These are phyloP conservation scores for Penicillium coprophilum DNA, from an alignment of 495 filamentous ascomycete species.

Conservation along the genomic window DNA sequence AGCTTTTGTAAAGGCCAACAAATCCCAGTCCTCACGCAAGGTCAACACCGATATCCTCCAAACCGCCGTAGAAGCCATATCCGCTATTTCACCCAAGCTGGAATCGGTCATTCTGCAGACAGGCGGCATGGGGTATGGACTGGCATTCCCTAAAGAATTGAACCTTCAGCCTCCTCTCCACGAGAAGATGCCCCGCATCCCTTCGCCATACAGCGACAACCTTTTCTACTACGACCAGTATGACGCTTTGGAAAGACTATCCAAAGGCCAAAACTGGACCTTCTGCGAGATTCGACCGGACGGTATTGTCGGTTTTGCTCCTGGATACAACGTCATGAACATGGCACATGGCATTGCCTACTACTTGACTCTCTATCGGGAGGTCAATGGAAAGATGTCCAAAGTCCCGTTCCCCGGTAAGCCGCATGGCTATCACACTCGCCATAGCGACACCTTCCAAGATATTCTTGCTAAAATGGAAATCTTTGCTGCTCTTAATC, in stretches of 20 bases:
- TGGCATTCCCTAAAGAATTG: conserved; percentile 36
- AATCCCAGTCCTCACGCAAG: too few species aligned
- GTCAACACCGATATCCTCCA: too few species aligned
- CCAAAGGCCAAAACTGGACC: conserved; percentile 35
- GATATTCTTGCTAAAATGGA: conserved; percentile 37
- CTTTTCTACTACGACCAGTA: conserved; percentile 49
- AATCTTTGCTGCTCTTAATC: conserved; percentile 35
- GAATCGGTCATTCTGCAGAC: conserved; percentile 38
- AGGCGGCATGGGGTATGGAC: conserved; percentile 44
- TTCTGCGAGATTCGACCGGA: conserved; percentile 46
- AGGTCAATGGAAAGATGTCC: conserved; percentile 22
- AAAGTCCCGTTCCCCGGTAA: conserved; percentile 37
- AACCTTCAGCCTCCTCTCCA: conserved; percentile 31
- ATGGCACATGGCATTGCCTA: conserved; percentile 39
- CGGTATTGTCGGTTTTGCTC: conserved; percentile 44
- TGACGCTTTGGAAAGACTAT: conserved; percentile 34
- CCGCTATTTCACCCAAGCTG: conserved; percentile 27
- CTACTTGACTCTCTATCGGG: conserved; percentile 34
- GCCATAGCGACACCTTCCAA: conserved; percentile 37
- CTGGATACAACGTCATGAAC: conserved; percentile 42
- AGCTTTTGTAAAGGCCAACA: too few species aligned
- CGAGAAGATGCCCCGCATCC: conserved; percentile 41
- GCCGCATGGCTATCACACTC: conserved; percentile 18
- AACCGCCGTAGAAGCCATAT: conserved; percentile 16
- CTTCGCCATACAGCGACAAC: conserved; percentile 34